Evolutionary conservation across 2,329 filamentous ascomycete genomes (phyloP).

Genomic region (Bipolaris cookei): DNA sequence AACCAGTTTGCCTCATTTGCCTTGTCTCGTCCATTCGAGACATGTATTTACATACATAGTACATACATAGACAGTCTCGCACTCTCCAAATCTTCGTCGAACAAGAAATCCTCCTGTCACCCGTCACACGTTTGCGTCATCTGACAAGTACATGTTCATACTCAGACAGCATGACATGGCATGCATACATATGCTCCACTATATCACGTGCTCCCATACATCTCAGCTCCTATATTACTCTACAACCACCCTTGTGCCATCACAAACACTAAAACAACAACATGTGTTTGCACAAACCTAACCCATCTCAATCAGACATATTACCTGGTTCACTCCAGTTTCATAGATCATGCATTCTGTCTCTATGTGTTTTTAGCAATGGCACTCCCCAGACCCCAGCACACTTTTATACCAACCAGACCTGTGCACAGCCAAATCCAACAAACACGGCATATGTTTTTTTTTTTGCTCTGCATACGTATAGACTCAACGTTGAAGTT

Average conservation of each 20-base stretch:
- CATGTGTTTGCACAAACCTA: background rate
- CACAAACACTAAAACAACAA: background rate
- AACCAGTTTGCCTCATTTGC: background rate
- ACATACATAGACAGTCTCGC: background rate
- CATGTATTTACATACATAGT: background rate
- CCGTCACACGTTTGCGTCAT: background rate
- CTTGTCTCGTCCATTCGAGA: background rate
- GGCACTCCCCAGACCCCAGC: background rate
- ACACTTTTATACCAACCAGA: background rate
- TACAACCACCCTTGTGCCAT: background rate
- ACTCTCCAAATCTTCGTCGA: background rate
- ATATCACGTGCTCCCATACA: background rate
- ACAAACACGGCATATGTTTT: background rate
- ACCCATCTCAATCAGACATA: background rate
- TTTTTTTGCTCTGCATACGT: background rate
- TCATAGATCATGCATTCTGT: background rate
- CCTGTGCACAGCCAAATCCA: background rate
- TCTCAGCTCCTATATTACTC: background rate
- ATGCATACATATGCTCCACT: background rate
- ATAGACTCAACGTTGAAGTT: no score
- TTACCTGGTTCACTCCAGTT: background rate
- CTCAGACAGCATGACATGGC: background rate
- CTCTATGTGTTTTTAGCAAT: background rate
- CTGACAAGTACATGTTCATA: background rate
- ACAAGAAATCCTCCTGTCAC: background rate